Evolutionary conservation across 257 asterid genomes (phyloP).

Genomic region (Solanum sparsipilum): DNA sequence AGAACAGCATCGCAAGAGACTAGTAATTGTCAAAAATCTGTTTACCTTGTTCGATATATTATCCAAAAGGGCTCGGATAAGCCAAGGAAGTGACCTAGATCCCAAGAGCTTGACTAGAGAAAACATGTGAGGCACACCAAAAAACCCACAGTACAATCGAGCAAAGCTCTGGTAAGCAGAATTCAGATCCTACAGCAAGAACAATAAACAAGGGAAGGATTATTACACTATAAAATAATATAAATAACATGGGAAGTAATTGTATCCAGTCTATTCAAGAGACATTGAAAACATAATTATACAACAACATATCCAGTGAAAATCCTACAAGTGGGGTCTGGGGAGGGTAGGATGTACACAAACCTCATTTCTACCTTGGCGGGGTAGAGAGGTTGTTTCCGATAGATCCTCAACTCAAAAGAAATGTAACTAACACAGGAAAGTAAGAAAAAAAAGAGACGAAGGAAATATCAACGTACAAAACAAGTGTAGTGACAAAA

Average conservation of each 20-base stretch:
- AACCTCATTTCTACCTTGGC: background rate
- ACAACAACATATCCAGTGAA: background rate
- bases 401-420: background rate
- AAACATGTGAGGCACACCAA: conserved; percentile 92
- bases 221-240: background rate
- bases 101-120: conserved; percentile 84
- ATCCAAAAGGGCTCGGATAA: conserved; percentile 88
- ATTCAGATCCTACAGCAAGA: conserved; percentile 62
- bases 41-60: conserved; percentile 86
- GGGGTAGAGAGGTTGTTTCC: background rate
- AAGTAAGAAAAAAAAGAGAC: background rate
- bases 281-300: background rate
- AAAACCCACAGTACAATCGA: conserved; percentile 80
- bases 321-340: background rate
- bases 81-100: conserved; percentile 96
- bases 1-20: background rate
- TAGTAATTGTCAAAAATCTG: background rate
- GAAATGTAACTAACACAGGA: background rate
- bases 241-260: background rate
- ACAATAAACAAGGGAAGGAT: conserved; percentile 1
- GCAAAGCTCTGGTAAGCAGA: conserved; percentile 96
- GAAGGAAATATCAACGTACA: background rate
- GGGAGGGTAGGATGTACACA: background rate
- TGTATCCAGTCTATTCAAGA: background rate
- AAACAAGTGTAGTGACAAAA: background rate